A percentile compares a stretch with the other conserved stretches of the same genome.
phyloP scores from a whole-genome alignment of 495 filamentous ascomycete species.

The Wilcoxina mikolae region DNA sequence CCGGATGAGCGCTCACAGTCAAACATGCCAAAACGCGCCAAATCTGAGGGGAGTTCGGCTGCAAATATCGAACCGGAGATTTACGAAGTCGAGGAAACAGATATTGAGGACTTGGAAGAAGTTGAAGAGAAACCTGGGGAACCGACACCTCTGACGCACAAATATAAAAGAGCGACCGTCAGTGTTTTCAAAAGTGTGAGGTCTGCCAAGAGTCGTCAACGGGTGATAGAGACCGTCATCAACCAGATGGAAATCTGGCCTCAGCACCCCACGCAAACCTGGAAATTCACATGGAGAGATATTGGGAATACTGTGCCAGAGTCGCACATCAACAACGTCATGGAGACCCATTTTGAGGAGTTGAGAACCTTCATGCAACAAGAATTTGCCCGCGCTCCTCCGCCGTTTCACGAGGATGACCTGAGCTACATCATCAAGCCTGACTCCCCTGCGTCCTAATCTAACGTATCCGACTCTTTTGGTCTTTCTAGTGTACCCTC shows the following conservation, averaged over 20 bases:
- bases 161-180: not conserved
- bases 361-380: no score
- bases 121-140: not conserved
- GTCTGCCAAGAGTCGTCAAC: not conserved
- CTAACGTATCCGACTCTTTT: no score
- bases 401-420: no score
- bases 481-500: no score
- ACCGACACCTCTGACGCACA: not conserved
- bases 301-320: no score
- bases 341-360: no score
- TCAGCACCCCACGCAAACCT: not conserved
- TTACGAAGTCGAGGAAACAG: not conserved
- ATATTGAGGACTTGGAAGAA: not conserved
- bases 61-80: not conserved
- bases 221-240: not conserved
- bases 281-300: not conserved
- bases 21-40: not conserved
- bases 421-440: no score
- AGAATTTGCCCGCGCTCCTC: no score
- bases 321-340: no score
- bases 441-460: no score
- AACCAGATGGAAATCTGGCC: not conserved
- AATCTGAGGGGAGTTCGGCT: not conserved
- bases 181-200: not conserved
- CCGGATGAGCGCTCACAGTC: not conserved